Percentiles rank a stretch among this genome's conserved stretches.
Conservation (phyloP, 805 yeast species). For the Lipomyces mesembrius region DNA sequence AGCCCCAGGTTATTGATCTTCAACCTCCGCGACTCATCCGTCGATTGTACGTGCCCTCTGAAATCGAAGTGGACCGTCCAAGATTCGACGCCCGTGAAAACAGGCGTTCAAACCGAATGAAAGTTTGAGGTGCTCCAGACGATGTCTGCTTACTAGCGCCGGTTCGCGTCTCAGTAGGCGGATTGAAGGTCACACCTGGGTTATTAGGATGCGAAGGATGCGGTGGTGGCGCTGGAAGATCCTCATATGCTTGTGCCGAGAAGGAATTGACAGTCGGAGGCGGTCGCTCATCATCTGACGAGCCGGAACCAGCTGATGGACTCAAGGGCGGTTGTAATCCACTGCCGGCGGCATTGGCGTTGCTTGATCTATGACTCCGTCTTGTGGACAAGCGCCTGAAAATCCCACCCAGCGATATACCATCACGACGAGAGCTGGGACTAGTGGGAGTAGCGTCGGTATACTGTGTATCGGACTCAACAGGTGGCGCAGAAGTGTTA, state of each 20-base stretch:
- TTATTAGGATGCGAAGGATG: neutral
- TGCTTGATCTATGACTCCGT: conserved; percentile 26
- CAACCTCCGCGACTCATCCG: conserved; percentile 24
- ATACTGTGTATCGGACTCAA: neutral
- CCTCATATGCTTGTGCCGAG: conserved; percentile 13
- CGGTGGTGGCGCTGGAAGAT: neutral
- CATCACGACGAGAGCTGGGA: conserved; percentile 19
- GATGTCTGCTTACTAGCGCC: neutral
- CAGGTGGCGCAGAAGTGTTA: neutral
- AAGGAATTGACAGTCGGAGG: conserved; percentile 28
- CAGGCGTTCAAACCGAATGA: conserved; percentile 34
- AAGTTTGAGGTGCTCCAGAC: conserved; percentile 26
- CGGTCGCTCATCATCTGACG: conserved; percentile 33
- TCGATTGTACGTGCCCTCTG: conserved; percentile 37
- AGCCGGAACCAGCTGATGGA: conserved; percentile 15
- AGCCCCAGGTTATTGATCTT: neutral
- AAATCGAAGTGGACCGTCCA: conserved; percentile 36
- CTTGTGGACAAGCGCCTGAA: conserved; percentile 33
- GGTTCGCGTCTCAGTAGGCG: conserved; percentile 6
- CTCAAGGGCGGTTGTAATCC: conserved; percentile 14
- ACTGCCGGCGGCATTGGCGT: conserved; percentile 20
- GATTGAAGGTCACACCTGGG: conserved; percentile 23
- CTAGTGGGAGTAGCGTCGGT: neutral
- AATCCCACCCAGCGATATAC: conserved; percentile 32
- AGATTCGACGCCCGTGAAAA: conserved; percentile 35